Conservation (phyloP, 225 moss, liverwort and hornwort species). For the Climacium dendroides region DNA sequence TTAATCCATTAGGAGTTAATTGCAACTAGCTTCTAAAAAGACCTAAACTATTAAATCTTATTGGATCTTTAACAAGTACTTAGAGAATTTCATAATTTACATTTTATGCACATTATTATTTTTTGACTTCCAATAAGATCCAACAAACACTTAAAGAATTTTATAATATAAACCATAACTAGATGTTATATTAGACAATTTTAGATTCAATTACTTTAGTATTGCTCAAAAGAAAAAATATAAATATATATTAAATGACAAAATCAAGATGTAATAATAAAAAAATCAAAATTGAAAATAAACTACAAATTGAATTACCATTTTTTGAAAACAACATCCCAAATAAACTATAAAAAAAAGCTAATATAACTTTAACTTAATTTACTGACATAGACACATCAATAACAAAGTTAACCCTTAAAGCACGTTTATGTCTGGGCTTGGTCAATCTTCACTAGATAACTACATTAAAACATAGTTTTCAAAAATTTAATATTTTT, state of each 20-base stretch:
- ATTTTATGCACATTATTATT: neutral
- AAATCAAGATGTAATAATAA: neutral
- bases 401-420: too few species aligned
- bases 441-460: too few species aligned
- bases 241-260: neutral
- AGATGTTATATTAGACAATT: neutral
- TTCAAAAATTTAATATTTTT: too few species aligned
- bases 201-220: too few species aligned
- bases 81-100: too few species aligned
- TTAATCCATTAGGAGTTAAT: neutral
- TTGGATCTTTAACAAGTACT: too few species aligned
- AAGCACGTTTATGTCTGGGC: too few species aligned
- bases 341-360: neutral
- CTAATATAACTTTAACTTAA: neutral
- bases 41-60: too few species aligned
- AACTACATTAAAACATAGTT: too few species aligned
- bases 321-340: neutral
- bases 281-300: neutral
- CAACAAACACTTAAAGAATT: rapidly evolving
- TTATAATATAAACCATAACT: too few species aligned
- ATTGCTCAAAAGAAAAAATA: neutral
- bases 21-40: too few species aligned
- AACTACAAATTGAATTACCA: neutral
- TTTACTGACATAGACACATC: neutral
- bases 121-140: neutral